Evolutionary conservation across 2,329 filamentous ascomycete genomes (phyloP), one percentile per base, ranked within the genome.

Genomic region (Phialophora macrospora): DNA sequence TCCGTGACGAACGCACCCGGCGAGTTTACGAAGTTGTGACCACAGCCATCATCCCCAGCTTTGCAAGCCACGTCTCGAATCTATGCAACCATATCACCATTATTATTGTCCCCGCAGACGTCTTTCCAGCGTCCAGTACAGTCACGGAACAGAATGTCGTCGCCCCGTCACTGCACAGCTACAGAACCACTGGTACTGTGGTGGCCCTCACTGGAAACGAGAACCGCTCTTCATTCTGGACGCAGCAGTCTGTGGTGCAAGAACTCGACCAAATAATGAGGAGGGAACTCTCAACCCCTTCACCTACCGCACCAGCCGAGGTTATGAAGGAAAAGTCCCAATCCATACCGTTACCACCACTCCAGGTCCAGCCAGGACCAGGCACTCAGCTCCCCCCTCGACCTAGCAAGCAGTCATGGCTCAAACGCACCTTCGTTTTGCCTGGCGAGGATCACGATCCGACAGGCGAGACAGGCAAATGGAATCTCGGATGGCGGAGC

Each of bases 71-170:
- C 67, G 77, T 77, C 46, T 71, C 75, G 11, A 76, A 77, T 34
- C 80, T 80, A 30, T 77, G 82, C 46, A 77, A 78, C 17, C 77
- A 77, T 65, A 80, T 79, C 14, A 79, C 76, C 12, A 77, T 82
- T 64, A 75, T 81, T 34, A 73, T 83, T 14, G 72, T 83, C 0
- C 80, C 80, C 9, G 80, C 80, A 3, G 78, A 80, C 65, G 75
- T 78, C 9, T 60, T 68, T 8, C 22, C 32, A 7, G 0, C 71
- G 6, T 26, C 62, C 12, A 59, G 26, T 44, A 68, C 54, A 12
- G 79, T 81, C 58, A 72, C 77, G 1, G 75, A 74, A 12, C 75
- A 76, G 20, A 79, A 79, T 61, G 72, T 76, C 30, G 76, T 79
- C 2, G 55, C 69, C 6, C 69, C 69, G 8, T 46, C 67, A 2